Evolutionary conservation across 1,139 yeast genomes (phyloP).

Genomic region (Geotrichum reessii): DNA sequence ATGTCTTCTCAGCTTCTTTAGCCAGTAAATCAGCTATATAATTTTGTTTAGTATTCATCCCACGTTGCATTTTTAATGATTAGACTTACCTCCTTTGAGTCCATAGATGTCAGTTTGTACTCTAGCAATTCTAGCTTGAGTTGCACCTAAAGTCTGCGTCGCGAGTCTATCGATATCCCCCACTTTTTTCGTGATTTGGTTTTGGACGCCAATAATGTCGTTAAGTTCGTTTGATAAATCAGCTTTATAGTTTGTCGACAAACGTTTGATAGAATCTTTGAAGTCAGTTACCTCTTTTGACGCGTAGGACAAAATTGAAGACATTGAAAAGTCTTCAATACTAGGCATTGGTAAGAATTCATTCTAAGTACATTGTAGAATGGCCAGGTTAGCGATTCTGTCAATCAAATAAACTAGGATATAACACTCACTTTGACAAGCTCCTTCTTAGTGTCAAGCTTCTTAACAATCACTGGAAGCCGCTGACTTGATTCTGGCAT

Average conservation of each 20-base stretch:
- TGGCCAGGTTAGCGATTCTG: conserved; percentile 1
- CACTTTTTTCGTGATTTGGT: conserved; percentile 22
- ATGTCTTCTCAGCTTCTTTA: conserved; percentile 20
- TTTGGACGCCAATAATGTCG: conserved; percentile 20
- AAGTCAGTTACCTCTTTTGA: conserved; percentile 18
- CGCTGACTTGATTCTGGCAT: conserved; percentile 10
- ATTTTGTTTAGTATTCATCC: neutral
- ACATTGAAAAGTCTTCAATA: conserved; percentile 22
- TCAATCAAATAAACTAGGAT: neutral
- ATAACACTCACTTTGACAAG: conserved; percentile 1
- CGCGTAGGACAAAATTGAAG: conserved; percentile 9
- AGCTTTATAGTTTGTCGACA: conserved; percentile 19
- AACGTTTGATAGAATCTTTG: conserved; percentile 16
- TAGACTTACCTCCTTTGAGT: conserved; percentile 18
- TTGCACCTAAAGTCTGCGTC: conserved; percentile 19
- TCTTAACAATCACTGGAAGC: conserved; percentile 12
- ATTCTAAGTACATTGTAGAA: conserved; percentile 5
- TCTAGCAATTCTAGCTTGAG: conserved; percentile 19
- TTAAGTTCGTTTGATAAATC: conserved; percentile 23
- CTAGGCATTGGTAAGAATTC: conserved; percentile 19
- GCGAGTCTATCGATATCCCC: conserved; percentile 23
- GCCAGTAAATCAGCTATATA: conserved; percentile 17
- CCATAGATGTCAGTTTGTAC: conserved; percentile 17
- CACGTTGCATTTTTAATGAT: neutral
- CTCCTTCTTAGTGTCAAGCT: conserved; percentile 10